Conservation (phyloP, 495 filamentous ascomycete genomes). For the Penicillium paradoxum region DNA sequence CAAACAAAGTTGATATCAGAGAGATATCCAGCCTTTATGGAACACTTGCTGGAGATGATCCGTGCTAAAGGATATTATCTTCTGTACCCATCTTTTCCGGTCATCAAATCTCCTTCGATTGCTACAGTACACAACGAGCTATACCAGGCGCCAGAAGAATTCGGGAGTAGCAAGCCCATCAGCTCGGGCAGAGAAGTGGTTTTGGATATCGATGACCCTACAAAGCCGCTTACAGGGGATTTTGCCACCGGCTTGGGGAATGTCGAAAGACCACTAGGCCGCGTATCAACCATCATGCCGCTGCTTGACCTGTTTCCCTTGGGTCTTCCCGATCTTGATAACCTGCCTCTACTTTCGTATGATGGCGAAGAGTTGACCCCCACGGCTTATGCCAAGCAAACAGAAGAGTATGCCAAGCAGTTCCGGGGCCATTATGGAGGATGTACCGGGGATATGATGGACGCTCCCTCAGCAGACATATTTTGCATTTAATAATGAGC, state of each 20-base stretch:
- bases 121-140: constrained; percentile 71
- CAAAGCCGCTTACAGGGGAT: constrained; percentile 3
- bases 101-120: constrained; percentile 40
- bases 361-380: constrained; percentile 24
- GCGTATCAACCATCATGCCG: constrained; percentile 24
- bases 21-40: constrained; percentile 69
- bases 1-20: constrained; percentile 45
- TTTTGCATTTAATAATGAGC: constrained; percentile 28
- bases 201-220: constrained; percentile 7
- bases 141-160: constrained; percentile 65
- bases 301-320: constrained; percentile 31
- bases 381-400: constrained; percentile 11
- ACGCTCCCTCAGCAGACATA: constrained; percentile 20
- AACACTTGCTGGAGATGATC: constrained; percentile 68
- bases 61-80: constrained; percentile 67
- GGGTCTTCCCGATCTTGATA: constrained; percentile 29
- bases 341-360: constrained; percentile 35
- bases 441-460: constrained; percentile 20
- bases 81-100: constrained; percentile 61
- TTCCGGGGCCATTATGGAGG: constrained; percentile 36
- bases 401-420: constrained; percentile 25
- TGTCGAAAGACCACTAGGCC: constrained; percentile 19
- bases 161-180: not conserved
- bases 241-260: not conserved
- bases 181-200: not conserved